Evolutionary conservation across 352 stramenopile genomes (phyloP), one percentile per base, ranked within the genome.

Genomic region (Phytophthora crassamura): DNA sequence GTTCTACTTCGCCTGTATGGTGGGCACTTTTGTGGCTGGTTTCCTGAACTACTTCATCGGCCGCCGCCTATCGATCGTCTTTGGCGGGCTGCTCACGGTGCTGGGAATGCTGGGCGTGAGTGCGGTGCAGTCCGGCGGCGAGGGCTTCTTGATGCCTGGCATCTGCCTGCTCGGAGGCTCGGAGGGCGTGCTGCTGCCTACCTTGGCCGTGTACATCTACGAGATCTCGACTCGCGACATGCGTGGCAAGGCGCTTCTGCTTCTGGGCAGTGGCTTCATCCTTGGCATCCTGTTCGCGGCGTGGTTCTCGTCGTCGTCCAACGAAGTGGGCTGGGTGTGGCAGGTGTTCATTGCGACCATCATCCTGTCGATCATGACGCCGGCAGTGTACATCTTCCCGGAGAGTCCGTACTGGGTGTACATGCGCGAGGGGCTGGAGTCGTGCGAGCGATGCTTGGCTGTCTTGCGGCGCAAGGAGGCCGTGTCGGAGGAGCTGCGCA

Each of bases 361-460:
- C 9, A 78, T 95, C 49, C 62, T 95, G 16, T 90, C 84, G 25
- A 82, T 91, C 49, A 83, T 95, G 69, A 95, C 86, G 4, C 84
- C 86, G 4, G 79, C 80, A 0, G 82, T 95, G 7, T 91, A 95
- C 70, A 89, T 95, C 38, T 95, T 93, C 74, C 86, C 86, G 7
- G 86, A 95, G 55, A 91, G 81, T 42, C 86, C 86, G n/a, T 88
- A 91, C 66, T 95, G 86, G 86, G 82, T 95, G 11, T 89, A 91
- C 72, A 80, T 85, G 58, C 84, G 84, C 16, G 79, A 93, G 65
- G 86, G 86, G 5, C 50, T 90, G 16, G 86, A 95, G 43, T 83
- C 83, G 32, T 87, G 83, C 39, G 85, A 95, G 59, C 79, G 80
- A 20, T 90, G 82, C 16, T 45, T 95, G 40, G 74, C 81, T 30